A percentile compares a stretch with the other conserved stretches of the same genome.
Evolutionary conservation across 2,329 filamentous ascomycete species (phyloP).

Genomic region (Ilyonectria robusta): DNA sequence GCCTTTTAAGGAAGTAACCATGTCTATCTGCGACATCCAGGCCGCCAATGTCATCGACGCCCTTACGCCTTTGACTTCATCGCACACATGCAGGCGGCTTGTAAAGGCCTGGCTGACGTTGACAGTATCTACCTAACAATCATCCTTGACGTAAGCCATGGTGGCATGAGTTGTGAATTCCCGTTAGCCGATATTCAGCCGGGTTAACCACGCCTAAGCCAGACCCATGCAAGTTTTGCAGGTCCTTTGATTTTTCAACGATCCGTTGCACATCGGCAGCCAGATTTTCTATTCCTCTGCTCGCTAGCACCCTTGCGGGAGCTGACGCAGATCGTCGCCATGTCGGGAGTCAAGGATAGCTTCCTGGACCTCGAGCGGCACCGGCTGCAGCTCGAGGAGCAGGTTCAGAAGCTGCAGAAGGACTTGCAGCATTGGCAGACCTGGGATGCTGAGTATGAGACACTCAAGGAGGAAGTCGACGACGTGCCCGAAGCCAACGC

Average conservation of each 20-base stretch:
- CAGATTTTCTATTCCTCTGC: conserved; percentile 28
- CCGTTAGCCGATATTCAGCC: conserved; percentile 48
- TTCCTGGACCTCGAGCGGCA: conserved; percentile 82
- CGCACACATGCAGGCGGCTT: not conserved
- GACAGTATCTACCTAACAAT: not conserved
- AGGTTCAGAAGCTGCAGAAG: conserved; percentile 77
- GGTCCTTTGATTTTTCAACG: conserved; percentile 17
- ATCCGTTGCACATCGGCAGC: conserved; percentile 23
- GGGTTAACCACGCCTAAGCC: conserved; percentile 2
- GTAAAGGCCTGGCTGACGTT: not conserved
- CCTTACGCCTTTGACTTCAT: conserved; percentile 9
- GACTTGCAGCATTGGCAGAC: conserved; percentile 90
- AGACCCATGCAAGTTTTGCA: not conserved
- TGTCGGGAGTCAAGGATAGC: conserved; percentile 62
- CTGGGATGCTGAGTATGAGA: conserved; percentile 93
- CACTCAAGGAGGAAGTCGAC: conserved; percentile 85
- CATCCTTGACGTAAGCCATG: not conserved
- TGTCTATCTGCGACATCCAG: not conserved
- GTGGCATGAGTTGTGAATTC: conserved; percentile 2
- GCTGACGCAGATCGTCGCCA: conserved; percentile 45
- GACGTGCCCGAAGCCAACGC: conserved; percentile 62
- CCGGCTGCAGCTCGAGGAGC: conserved; percentile 81
- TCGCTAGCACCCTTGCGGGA: conserved; percentile 21
- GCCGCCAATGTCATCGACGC: conserved; percentile 27
- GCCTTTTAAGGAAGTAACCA: conserved; percentile 3